Evolutionary conservation across 2,329 filamentous ascomycete species (phyloP), one percentile per base, ranked within the genome.

Genomic region (Lasiodiplodia theobromae): DNA sequence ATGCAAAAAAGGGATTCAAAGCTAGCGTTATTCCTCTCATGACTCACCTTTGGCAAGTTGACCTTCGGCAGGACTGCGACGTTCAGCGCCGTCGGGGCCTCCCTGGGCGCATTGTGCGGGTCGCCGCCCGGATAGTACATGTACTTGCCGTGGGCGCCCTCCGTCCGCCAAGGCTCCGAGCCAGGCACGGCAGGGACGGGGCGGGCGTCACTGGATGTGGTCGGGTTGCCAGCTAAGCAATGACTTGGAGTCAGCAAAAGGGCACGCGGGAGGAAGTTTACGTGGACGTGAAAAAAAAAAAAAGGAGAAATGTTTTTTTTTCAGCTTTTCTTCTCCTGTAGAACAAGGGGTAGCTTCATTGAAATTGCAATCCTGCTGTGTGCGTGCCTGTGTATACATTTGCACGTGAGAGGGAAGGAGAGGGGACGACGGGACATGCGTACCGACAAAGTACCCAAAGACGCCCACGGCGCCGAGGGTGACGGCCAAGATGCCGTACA

Each of bases 81-180:
- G 87, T 98, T 97, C 83, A 99, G 84, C 71, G 96, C 96, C 81
- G 92, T 96, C 73, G 96, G 96, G 70, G 96, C 96, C 77, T 97
- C 93, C 80, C 92, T 91, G 70, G 88, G 84, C 77, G 89, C 86
- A 81, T 78, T 89, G 78, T 86, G 83, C 77, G 86, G 81, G 83
- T 98, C 92, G 76, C 94, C 96, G 75, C 93, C 92, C 69, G 94
- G 94, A 85, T 86, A 84, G 77, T 86, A 87, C 74, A 85, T 82
- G 79, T 91, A 92, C 78, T 89, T 89, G 80, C 86, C 90, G 52
- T 68, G 51, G 64, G 75, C 74, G 21, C 81, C 88, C 70, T 87
- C 87, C 82, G 98, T 91, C 82, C 97, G 89, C 96, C 96, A 99
- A 71, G 95, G 94, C 91, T 96, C 96, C 77, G 92, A 90, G 80